Evolutionary conservation across 768 basidiomycete species (phyloP).

Genomic region (Macrocybe gigantea): DNA sequence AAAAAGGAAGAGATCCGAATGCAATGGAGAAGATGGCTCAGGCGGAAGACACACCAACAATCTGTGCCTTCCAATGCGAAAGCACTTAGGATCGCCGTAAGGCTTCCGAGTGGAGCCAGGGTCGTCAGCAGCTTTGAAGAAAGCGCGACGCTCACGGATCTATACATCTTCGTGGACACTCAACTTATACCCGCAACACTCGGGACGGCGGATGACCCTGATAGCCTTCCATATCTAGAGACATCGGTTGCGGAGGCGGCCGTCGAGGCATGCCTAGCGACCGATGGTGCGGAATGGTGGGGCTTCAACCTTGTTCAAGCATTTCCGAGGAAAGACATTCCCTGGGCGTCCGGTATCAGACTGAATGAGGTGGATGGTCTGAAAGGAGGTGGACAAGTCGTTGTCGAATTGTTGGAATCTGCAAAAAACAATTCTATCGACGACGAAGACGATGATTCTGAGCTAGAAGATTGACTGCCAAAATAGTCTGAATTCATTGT

Average conservation of each 20-base stretch:
- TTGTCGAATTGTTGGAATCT: conserved; percentile 43
- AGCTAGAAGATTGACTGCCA: too few relatives aligned
- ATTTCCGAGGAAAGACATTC: conserved; percentile 65
- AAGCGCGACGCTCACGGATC: conserved; percentile 45
- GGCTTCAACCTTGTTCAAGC: conserved; percentile 64
- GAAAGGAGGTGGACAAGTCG: conserved; percentile 57
- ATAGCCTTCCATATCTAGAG: conserved; percentile 31
- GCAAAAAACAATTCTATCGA: background rate
- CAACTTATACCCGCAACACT: conserved; percentile 42
- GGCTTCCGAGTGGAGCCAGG: conserved; percentile 52
- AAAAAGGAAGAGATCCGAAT: conserved; percentile 49
- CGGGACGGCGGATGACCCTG: conserved; percentile 34
- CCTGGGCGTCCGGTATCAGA: conserved; percentile 33
- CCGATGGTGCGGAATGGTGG: conserved; percentile 47
- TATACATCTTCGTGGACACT: conserved; percentile 73
- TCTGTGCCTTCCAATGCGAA: conserved; percentile 15
- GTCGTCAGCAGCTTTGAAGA: conserved; percentile 51
- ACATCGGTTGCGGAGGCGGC: conserved; percentile 24
- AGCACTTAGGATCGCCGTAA: conserved; percentile 41
- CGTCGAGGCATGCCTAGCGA: conserved; percentile 29
- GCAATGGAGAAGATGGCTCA: conserved; percentile 42
- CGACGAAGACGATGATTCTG: too few relatives aligned
- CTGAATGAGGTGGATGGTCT: conserved; percentile 44
- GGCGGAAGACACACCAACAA: conserved; percentile 37
- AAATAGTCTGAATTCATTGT: too few relatives aligned